Conservation (phyloP, 179 eudicot genomes). For the Amaranthus tricolor region DNA sequence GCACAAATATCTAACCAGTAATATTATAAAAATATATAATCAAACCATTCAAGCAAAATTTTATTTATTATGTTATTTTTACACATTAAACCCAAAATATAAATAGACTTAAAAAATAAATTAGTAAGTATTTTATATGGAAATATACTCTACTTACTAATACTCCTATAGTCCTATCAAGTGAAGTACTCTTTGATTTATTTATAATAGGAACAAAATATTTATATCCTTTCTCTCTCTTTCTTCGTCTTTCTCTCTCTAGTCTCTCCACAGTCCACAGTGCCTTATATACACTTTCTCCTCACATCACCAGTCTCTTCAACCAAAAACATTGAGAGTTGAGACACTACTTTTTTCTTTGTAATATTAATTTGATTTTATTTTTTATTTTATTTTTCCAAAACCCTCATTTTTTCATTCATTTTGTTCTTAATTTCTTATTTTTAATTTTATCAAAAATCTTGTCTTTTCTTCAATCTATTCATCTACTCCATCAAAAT, state of each 20-base stretch:
- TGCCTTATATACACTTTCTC: constrained; percentile 29
- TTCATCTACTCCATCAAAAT: not conserved
- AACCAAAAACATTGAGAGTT: constrained; percentile 15
- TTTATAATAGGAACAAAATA: not conserved
- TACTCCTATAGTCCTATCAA: no score
- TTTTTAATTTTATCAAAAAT: not conserved
- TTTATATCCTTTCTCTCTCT: constrained; percentile 17
- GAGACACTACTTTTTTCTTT: constrained; percentile 1
- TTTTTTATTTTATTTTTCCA: not conserved
- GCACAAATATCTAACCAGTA: no score
- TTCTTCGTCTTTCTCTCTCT: constrained; percentile 2
- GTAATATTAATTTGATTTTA: constrained; percentile 11
- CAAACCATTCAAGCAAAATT: no score
- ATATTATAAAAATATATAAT: no score
- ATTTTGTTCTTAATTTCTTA: not conserved
- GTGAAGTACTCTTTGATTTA: not conserved
- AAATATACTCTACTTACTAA: no score
- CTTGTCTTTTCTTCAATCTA: constrained; percentile 13
- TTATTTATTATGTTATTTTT: no score
- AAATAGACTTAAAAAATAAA: no score
- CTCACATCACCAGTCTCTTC: constrained; percentile 23
- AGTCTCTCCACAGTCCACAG: constrained; percentile 5
- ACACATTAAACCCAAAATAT: no score
- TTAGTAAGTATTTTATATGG: no score
- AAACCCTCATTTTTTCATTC: constrained; percentile 18